phyloP scores from a whole-genome alignment of 2,329 filamentous ascomycete genomes.

The Sclerotinia nivalis region DNA sequence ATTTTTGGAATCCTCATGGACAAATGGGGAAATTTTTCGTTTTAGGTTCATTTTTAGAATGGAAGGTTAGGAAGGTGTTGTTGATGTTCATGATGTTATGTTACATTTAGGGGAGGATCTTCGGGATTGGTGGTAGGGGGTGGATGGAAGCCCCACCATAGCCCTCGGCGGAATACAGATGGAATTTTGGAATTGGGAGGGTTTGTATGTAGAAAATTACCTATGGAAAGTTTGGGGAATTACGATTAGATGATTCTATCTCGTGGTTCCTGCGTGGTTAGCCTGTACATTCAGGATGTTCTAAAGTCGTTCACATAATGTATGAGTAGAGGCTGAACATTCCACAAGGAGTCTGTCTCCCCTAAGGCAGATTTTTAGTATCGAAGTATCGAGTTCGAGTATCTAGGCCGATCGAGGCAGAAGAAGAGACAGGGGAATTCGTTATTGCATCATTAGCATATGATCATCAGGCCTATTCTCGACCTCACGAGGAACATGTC shows the following conservation, averaged over 20 bases:
- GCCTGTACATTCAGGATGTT: background rate
- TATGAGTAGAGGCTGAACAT: background rate
- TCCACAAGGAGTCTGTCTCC: background rate
- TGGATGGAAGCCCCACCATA: slow-evolving; percentile 16
- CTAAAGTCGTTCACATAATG: background rate
- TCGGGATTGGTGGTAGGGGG: background rate
- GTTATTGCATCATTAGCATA: slow-evolving; percentile 15
- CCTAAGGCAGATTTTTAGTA: slow-evolving; percentile 10
- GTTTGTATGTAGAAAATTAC: background rate
- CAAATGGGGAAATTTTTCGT: background rate
- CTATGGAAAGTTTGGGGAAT: background rate
- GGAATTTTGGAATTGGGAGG: background rate
- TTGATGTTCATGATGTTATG: background rate
- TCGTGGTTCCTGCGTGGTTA: background rate
- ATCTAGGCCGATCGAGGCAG: background rate
- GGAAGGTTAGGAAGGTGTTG: background rate
- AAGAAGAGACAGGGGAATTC: background rate
- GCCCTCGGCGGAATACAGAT: slow-evolving; percentile 17
- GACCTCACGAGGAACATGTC: background rate
- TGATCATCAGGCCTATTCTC: slow-evolving; percentile 16
- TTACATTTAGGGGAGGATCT: background rate
- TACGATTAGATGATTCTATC: background rate
- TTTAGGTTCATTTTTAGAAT: slow-evolving; percentile 17
- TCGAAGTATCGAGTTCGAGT: background rate
- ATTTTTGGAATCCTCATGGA: background rate